A percentile compares a stretch with the other conserved stretches of the same genome.
Conservation (phyloP, 1,139 yeast species). For the Geotrichum restrictum region DNA sequence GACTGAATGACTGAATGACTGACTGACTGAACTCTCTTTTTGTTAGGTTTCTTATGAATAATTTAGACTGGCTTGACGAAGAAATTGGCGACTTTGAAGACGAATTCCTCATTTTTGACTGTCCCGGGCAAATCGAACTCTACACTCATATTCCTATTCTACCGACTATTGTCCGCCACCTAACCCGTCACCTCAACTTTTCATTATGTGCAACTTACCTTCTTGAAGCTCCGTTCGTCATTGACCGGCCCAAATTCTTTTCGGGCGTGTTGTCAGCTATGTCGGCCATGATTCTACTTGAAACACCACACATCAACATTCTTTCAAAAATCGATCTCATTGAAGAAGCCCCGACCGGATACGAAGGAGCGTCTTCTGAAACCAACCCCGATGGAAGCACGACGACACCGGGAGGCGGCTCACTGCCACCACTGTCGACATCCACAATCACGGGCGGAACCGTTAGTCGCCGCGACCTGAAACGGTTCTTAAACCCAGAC, state of each 20-base stretch:
- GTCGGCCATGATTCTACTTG: slow-evolving; percentile 95
- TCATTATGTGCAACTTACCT: slow-evolving; percentile 88
- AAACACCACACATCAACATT: slow-evolving; percentile 89
- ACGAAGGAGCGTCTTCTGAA: slow-evolving; percentile 1
- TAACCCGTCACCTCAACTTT: slow-evolving; percentile 73
- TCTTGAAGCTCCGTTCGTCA: slow-evolving; percentile 87
- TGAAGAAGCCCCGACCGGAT: slow-evolving; percentile 44
- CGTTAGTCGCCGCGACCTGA: slow-evolving; percentile 66
- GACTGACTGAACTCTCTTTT: no score
- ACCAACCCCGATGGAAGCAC: no score
- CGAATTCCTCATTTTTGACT: slow-evolving; percentile 89
- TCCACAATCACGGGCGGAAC: slow-evolving; percentile 39
- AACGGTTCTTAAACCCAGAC: slow-evolving; percentile 86
- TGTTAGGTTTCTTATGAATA: slow-evolving; percentile 62
- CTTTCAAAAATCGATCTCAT: slow-evolving; percentile 82
- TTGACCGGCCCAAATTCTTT: slow-evolving; percentile 86
- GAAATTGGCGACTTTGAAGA: slow-evolving; percentile 92
- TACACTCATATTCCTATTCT: slow-evolving; percentile 92
- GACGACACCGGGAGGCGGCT: no score
- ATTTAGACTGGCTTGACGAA: slow-evolving; percentile 94
- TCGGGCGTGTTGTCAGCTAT: slow-evolving; percentile 95
- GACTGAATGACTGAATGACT: no score
- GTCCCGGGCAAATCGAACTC: slow-evolving; percentile 96
- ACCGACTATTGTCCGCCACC: slow-evolving; percentile 81
- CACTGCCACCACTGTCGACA: neutral